Base-by-base conservation (phyloP, 257 asterid species). In the Salvia rosmarinus region DNA sequence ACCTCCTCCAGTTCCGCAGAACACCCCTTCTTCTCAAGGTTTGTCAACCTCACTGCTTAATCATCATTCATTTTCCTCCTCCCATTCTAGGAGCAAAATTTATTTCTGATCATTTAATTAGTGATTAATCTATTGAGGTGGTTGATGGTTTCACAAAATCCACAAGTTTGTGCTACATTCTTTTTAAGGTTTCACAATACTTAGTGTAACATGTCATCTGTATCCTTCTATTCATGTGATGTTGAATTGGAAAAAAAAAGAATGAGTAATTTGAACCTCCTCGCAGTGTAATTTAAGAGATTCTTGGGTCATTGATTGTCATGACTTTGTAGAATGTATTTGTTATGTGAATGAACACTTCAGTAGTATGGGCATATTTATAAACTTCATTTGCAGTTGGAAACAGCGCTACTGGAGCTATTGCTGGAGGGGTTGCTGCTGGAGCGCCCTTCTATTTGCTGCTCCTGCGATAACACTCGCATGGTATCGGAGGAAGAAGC, bases 1-100 rank as follows among this genome's bases (percentile, higher is more conserved):
- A 35, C 92, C 99, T 56, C 81, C 81, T 63, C 93, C 96, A 9
- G 35, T 85, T 65, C 64, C 84, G 10, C 96, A 84, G 25, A 59
- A 82, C 9, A 52, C 85, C 12, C 81, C 85, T 70, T 49, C 89
- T 59, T 75, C 95, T 57, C 70, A 79, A 86, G 95, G 85, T 83
- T 74, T n/a, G 79, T 51, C 52, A 25, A 25, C 37, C 13, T 17
- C 52, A 42, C 40, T 65, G 61, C 63, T 49, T 49, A 32, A 16
- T 37, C 44, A 58, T 68, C 32, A 25, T 1, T 67, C 16, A 28
- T 51, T 50, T 73, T 52, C 63, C 9, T 44, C 32, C 21, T 37
- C 46, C 44, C 56, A 46, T 60, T 46, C 5, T 50, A 10, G 34
- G 42, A 51, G 49, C 23, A 47, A 62, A 61, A 42, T 64, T 11